Evolutionary conservation across 2,329 filamentous ascomycete genomes (phyloP).

Genomic region (Botryosphaeria dothidea): DNA sequence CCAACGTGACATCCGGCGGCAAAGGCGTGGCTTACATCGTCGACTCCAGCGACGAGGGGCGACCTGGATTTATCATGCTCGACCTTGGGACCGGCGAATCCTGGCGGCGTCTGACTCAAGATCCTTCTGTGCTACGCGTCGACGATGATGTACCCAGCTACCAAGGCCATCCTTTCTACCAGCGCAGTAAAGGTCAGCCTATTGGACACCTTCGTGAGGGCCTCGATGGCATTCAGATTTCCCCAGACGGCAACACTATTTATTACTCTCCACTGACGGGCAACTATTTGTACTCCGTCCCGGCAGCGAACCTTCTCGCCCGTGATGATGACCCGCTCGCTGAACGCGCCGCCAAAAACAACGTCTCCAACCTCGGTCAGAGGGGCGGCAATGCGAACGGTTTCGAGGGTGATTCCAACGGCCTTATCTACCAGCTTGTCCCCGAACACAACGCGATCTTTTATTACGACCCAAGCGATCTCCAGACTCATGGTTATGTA

Average conservation of each 20-base stretch:
- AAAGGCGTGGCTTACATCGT: constrained; percentile 54
- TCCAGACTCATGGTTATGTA: constrained; percentile 45
- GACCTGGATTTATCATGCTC: constrained; percentile 52
- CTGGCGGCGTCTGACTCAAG: constrained; percentile 50
- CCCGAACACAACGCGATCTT: constrained; percentile 50
- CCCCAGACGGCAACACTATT: constrained; percentile 47
- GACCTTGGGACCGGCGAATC: constrained; percentile 50
- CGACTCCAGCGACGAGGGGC: constrained; percentile 47
- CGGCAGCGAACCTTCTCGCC: constrained; percentile 44
- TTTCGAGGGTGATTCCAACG: constrained; percentile 52
- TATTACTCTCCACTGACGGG: constrained; percentile 47
- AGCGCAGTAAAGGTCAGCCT: constrained; percentile 31
- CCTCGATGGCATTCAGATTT: constrained; percentile 51
- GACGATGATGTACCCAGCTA: constrained; percentile 48
- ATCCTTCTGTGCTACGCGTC: constrained; percentile 35
- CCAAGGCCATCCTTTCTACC: constrained; percentile 49
- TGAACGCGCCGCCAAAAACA: constrained; percentile 45
- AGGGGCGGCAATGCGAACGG: constrained; percentile 53
- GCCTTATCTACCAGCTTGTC: constrained; percentile 50
- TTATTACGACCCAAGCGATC: constrained; percentile 45
- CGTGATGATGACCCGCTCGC: constrained; percentile 42
- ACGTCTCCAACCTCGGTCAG: constrained; percentile 48
- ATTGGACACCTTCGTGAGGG: constrained; percentile 45
- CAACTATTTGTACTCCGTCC: constrained; percentile 47
- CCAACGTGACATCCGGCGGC: constrained; percentile 41